A percentile compares a stretch with the other conserved stretches of the same genome.
Conservation (phyloP, 2,329 filamentous ascomycete genomes). For the Mycosphaerella arachidis region DNA sequence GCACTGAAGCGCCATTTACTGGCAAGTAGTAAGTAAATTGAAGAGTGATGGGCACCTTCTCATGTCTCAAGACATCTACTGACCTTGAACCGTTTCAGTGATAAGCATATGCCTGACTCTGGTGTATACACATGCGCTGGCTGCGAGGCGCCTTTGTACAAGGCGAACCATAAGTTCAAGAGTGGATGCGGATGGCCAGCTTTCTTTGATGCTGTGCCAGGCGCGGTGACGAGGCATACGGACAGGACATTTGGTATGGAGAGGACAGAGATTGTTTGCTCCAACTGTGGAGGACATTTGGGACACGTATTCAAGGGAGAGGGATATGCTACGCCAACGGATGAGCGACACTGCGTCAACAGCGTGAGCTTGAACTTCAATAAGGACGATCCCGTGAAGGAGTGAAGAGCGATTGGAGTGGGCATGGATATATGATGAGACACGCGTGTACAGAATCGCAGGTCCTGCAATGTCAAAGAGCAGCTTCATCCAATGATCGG, state of each 20-base stretch:
- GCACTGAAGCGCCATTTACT: slow-evolving; percentile 75
- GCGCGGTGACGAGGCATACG: slow-evolving; percentile 76
- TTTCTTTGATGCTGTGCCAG: slow-evolving; percentile 92
- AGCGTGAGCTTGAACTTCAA: slow-evolving; percentile 83
- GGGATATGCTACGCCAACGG: slow-evolving; percentile 75
- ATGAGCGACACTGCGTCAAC: slow-evolving; percentile 97
- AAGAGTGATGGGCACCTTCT: too few species aligned
- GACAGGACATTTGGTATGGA: slow-evolving; percentile 76
- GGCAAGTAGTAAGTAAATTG: slow-evolving; percentile 57
- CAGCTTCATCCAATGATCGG: neutral
- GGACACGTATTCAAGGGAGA: slow-evolving; percentile 92
- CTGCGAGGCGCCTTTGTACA: slow-evolving; percentile 85
- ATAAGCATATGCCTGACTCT: slow-evolving; percentile 72
- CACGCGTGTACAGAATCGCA: neutral
- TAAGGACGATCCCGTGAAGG: slow-evolving; percentile 54
- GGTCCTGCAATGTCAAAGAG: neutral
- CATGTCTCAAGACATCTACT: too few species aligned
- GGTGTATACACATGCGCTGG: slow-evolving; percentile 86
- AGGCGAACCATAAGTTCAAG: slow-evolving; percentile 89
- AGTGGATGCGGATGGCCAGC: slow-evolving; percentile 97
- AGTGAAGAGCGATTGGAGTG: slow-evolving; percentile 27
- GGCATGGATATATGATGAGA: neutral
- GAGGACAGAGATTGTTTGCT: slow-evolving; percentile 89
- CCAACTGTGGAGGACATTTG: slow-evolving; percentile 87
- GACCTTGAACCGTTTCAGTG: slow-evolving; percentile 29